A percentile compares a stretch with the other conserved stretches of the same genome.
Evolutionary conservation across 108 stramenopile species (phyloP).

Genomic region (Nitzschia inconspicua): DNA sequence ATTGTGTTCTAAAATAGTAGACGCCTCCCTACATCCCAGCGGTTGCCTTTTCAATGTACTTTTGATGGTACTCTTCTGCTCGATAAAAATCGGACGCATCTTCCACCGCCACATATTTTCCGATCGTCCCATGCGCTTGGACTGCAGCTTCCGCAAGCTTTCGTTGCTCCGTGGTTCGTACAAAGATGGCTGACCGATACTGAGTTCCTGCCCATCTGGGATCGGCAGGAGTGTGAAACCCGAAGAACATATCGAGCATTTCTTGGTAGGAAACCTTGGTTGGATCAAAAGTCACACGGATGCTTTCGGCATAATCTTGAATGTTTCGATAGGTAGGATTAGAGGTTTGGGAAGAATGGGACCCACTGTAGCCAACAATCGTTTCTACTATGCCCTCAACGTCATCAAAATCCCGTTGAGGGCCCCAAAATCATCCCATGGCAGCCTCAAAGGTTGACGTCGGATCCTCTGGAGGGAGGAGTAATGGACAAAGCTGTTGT

Average conservation of each 20-base stretch:
- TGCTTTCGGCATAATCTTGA: conserved; percentile 42
- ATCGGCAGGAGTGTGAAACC: conserved; percentile 30
- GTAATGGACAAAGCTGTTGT: conserved; percentile 29
- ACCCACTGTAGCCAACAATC: conserved; percentile 41
- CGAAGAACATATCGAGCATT: conserved; percentile 25
- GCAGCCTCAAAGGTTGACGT: conserved; percentile 28
- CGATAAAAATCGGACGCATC: conserved; percentile 37
- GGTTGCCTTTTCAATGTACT: conserved; percentile 35
- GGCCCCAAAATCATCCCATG: conserved; percentile 55
- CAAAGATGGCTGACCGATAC: conserved; percentile 40
- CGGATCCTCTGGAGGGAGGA: conserved; percentile 15
- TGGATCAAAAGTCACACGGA: conserved; percentile 31
- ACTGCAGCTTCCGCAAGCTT: conserved; percentile 13
- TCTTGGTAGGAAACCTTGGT: conserved; percentile 21
- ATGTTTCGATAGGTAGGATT: conserved; percentile 42
- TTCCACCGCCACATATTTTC: conserved; percentile 26
- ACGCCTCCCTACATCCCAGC: too few species aligned
- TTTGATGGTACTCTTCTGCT: conserved; percentile 46
- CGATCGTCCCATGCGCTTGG: conserved; percentile 13
- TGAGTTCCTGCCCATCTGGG: conserved; percentile 35
- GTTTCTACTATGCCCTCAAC: conserved; percentile 34
- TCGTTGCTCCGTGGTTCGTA: conserved; percentile 21
- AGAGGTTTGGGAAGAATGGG: background rate
- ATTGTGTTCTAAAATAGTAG: too few species aligned
- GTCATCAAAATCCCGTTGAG: conserved; percentile 42